Evolutionary conservation across 768 basidiomycete genomes (phyloP).

Genomic region (Termitomyces sp.): DNA sequence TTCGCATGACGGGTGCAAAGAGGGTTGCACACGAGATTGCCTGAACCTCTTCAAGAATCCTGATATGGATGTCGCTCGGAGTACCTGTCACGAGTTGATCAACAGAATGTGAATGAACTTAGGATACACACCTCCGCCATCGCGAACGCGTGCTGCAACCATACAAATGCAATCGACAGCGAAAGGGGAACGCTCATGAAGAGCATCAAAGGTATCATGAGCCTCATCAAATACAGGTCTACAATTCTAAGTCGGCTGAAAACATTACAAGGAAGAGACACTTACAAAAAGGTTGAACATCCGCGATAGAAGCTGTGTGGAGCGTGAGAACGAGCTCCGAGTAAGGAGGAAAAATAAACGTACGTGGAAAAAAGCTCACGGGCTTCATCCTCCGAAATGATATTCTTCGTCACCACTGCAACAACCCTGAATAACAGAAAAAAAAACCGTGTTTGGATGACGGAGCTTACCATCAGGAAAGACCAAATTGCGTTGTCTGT

Average conservation of each 20-base stretch:
- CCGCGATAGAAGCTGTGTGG: slow-evolving; percentile 78
- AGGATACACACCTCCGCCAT: slow-evolving; percentile 70
- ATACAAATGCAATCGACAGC: slow-evolving; percentile 91
- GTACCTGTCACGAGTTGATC: slow-evolving; percentile 41
- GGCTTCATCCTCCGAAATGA: slow-evolving; percentile 80
- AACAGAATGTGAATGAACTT: neutral
- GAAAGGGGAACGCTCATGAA: slow-evolving; percentile 90
- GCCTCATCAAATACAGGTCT: slow-evolving; percentile 80
- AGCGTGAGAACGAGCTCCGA: slow-evolving; percentile 12
- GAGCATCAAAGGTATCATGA: slow-evolving; percentile 81
- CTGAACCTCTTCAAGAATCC: slow-evolving; percentile 83
- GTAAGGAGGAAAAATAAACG: slow-evolving; percentile 44
- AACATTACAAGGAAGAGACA: slow-evolving; percentile 16
- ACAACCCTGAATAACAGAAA: slow-evolving; percentile 10
- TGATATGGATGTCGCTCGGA: slow-evolving; percentile 68
- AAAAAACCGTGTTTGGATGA: neutral
- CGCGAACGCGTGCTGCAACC: slow-evolving; percentile 87
- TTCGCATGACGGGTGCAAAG: slow-evolving; percentile 79
- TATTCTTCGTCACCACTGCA: slow-evolving; percentile 78
- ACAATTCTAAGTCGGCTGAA: slow-evolving; percentile 1
- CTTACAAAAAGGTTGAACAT: slow-evolving; percentile 78
- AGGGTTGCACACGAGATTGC: slow-evolving; percentile 80
- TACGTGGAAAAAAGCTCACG: slow-evolving; percentile 88
- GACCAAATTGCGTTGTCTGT: slow-evolving; percentile 55
- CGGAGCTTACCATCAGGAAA: slow-evolving; percentile 69